Base-by-base conservation (phyloP, 805 yeast genomes). In the Lipomyces spencermartinsiae region DNA sequence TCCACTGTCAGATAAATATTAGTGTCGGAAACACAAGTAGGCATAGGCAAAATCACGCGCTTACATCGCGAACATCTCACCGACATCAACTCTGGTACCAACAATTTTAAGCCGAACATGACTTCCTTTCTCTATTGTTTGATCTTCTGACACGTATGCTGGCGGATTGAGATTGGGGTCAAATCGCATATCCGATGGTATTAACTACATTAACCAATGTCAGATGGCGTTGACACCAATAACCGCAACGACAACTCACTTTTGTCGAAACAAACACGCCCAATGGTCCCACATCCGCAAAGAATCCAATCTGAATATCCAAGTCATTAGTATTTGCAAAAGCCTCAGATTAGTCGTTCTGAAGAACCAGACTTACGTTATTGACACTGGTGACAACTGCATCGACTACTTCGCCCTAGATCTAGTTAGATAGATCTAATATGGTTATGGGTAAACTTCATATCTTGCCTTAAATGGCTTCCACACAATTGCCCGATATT, bases 131-230 rank as follows among this genome's bases (percentile, higher is more conserved):
- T 92, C 97, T 58, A 95, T 92, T 71, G 92, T 89, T 81, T 94
- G 98, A 74, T 95, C 99, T 25, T 74, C 76, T 70, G 94, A 89
- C 71, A 91, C 96, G 78, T 92, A 95, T 6, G 98, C 97, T n/a
- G 99, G 99, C 9, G 99, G 99, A 74, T 94, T 93, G 43, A 97
- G 93, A 25, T 96, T 90, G 7, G 98, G 97, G 74, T 93, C 94
- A 79, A 89, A 95, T 67, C 88, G 85, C 93, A 95, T 90, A 77
- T 94, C 97, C 51, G 91, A 87, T 8, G 99, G 98, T 74, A 95
- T 93, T 78, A 93, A 84, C 76, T 76, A 61, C 35, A 29, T 34
- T 51, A n/a, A n/a, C 46, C 19, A 46, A 10, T 19, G 19, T 37
- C 31, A 31, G 31, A 7, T 33, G 22, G 12, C 19, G 14, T 7